phyloP scores from a whole-genome alignment of 257 asterid genomes.

The Verbascum thapsus region DNA sequence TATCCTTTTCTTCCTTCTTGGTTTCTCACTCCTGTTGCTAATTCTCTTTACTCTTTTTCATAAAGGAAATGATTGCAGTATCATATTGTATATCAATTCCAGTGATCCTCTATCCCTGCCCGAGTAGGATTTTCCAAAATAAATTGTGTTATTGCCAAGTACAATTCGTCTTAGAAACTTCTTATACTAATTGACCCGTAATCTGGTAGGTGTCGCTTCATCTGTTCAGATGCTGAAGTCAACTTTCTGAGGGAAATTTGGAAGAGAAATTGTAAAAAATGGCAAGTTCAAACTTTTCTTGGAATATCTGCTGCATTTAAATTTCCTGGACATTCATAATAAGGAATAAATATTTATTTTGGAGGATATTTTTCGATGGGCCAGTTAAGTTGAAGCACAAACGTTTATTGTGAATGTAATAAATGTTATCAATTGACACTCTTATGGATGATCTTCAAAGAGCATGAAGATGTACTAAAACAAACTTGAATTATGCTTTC shows the following conservation, averaged over 20 bases:
- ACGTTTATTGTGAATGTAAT: too few relatives aligned
- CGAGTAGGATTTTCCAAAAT: slow-evolving; percentile 45
- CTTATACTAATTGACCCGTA: slow-evolving; percentile 30
- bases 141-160: slow-evolving; percentile 7
- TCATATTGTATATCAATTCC: slow-evolving; percentile 52
- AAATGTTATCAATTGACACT: too few relatives aligned
- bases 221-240: slow-evolving; percentile 59
- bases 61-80: slow-evolving; percentile 61
- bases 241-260: slow-evolving; percentile 49
- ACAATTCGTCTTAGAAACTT: not conserved
- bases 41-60: slow-evolving; percentile 17
- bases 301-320: too few relatives aligned
- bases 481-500: too few relatives aligned
- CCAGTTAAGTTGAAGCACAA: too few relatives aligned
- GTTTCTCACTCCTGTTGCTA: slow-evolving; percentile 14
- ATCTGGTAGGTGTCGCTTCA: slow-evolving; percentile 69
- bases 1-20: not conserved
- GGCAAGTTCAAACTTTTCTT: not conserved
- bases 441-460: too few relatives aligned
- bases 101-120: slow-evolving; percentile 67
- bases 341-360: too few relatives aligned
- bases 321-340: too few relatives aligned
- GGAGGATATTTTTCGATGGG: too few relatives aligned
- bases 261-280: slow-evolving; percentile 48
- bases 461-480: too few relatives aligned